phyloP scores from a whole-genome alignment of 1,284 basidiomycete species.

The Apiotrichum domesticum region DNA sequence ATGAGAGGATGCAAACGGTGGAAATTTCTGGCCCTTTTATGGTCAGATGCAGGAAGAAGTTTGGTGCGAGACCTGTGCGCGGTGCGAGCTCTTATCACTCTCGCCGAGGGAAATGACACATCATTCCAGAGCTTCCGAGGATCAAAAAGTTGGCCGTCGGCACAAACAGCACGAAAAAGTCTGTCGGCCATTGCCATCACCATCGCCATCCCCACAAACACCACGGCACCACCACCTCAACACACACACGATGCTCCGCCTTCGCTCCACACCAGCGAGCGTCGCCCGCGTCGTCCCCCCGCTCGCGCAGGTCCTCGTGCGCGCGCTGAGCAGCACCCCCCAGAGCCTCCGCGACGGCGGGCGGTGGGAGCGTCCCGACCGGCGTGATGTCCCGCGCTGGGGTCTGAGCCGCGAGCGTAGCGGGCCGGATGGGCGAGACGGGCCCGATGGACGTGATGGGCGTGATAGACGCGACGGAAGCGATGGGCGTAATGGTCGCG shows the following conservation, averaged over 20 bases:
- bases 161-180: not conserved
- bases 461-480: no score
- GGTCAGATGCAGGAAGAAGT: not conserved
- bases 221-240: no score
- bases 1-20: not conserved
- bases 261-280: conserved; percentile 4
- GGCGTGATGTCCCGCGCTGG: no score
- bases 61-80: no score
- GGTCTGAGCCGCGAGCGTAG: no score
- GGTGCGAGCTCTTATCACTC: not conserved
- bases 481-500: not conserved
- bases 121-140: not conserved
- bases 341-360: not conserved
- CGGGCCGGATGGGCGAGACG: no score
- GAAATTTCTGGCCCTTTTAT: not conserved
- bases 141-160: no score
- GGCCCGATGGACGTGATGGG: no score
- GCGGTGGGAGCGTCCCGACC: no score
- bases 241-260: conserved; percentile 2
- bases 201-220: not conserved
- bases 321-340: conserved; percentile 13
- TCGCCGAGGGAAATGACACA: not conserved
- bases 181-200: not conserved
- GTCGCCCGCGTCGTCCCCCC: conserved; percentile 22
- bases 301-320: conserved; percentile 20